Base-by-base conservation (phyloP, 768 basidiomycete species). In the Daedaleopsis sinensis region DNA sequence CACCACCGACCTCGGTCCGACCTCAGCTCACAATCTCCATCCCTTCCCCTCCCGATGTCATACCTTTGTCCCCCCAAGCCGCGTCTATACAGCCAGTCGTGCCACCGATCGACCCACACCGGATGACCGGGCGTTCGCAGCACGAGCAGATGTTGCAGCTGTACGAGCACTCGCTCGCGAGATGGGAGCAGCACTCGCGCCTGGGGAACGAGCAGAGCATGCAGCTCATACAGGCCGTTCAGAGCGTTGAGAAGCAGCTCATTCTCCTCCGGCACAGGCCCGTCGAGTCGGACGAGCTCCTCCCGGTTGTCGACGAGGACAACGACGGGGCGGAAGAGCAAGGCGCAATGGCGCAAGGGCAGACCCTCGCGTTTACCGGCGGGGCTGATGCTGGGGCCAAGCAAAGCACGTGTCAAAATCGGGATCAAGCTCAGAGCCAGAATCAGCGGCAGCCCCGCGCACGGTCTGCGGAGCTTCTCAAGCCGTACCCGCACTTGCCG, bases 401-500 rank as follows among this genome's bases (percentile, higher is more conserved):
- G 56, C 27, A 32, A 32, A 3, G 7, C 27, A 7, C 27, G 7
- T 32, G 7, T 27, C 16, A 23, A 6, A 39, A 5, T 8, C 42
- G 19, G 11, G 39, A 1, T 32, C 13, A 35, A 3, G 48, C 43
- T 3, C 23, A 49, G 19, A 55, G 27, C 27, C 4, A 54, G 27
- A 43, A 27, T 7, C 23, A 19, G 48, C 21, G 38, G 2, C 35
- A 27, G 21, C 23, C n/a, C 3, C 23, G 10, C 39, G 44, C 13
- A 12, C 42, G 8, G 16, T 19, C 52, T 3, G 39, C 23, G 7
- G 12, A 36, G 16, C 19, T 42, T 11, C 27, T 32, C 27, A 48
- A 32, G 42, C 57, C 65, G 19, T 64, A 64, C 46, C 63, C 59
- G 0, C 58, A 59, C 19, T 46, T 48, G 7, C 55, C 63, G 18